Evolutionary conservation across 805 yeast species (phyloP), one percentile per base, ranked within the genome.

Genomic region (Pichia exigua): DNA sequence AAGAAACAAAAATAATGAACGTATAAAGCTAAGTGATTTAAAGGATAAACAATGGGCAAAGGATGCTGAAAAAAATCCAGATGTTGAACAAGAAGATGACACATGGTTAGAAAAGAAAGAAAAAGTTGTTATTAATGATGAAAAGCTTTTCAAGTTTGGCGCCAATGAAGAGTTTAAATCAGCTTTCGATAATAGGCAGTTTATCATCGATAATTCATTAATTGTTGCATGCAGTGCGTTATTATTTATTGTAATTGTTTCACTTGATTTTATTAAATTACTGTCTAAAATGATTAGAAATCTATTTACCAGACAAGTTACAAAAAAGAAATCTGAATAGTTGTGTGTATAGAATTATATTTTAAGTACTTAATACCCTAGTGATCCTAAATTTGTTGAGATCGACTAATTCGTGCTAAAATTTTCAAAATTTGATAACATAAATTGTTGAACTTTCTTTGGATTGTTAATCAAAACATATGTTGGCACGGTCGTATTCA

Each of bases 151-250:
- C 42, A 57, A 64, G 39, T 65, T 58, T 52, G 64, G 65, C 2
- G 67, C 63, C 45, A 49, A 58, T n/a, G 59, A 54, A n/a, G 60
- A 64, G 42, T 59, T 51, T 59, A 48, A 69, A 68, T 43, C 70
- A 77, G 11, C 78, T 3, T 47, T 60, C 12, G 65, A 76, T 27
- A 74, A 77, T 53, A 63, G 65, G 27, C 78, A 76, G 0, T 65
- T 79, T 39, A 70, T 82, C 62, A 54, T 67, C 12, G 78, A 81
- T 26, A 75, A 82, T 60, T 82, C 80, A 55, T 59, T 70, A 41
- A 58, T 78, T 46, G 69, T 81, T 26, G 46, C 48, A 1, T 28
- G 55, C 13, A 51, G 53, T 3, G 27, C 32, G 18, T 48, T 45
- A 10, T 27, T 54, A 3, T 42, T 63, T 11, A 18, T 50, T 12